These are phyloP conservation scores for Saururus chinensis DNA, from an alignment of 164 flowering plant species.

Conservation along the genomic window DNA sequence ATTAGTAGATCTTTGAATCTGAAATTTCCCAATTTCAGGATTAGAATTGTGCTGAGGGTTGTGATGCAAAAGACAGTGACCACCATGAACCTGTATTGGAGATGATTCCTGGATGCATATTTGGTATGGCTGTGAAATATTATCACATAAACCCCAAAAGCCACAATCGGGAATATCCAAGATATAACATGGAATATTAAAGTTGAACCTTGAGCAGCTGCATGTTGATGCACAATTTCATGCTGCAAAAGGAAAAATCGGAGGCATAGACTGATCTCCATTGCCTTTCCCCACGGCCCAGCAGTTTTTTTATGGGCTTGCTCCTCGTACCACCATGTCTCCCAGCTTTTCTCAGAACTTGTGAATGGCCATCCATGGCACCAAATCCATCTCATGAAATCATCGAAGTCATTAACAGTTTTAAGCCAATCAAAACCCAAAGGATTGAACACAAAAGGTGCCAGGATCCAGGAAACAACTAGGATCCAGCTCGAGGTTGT, in stretches of 20 bases:
- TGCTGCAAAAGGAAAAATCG: constrained; percentile 95
- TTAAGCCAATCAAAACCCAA: constrained; percentile 97
- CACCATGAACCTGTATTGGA: constrained; percentile 67
- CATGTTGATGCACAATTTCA: constrained; percentile 68
- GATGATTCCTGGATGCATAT: constrained; percentile 63
- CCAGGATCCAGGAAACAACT: constrained; percentile 78
- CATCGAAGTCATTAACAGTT: constrained; percentile 88
- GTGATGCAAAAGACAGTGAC: constrained; percentile 31
- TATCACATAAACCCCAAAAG: constrained; percentile 42
- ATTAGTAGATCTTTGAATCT: constrained; percentile 41
- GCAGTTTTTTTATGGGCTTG: constrained; percentile 76
- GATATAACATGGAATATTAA: constrained; percentile 73
- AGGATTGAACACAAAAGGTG: constrained; percentile 89
- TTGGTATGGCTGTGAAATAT: constrained; percentile 62
- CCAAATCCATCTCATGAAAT: constrained; percentile 88
- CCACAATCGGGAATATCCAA: constrained; percentile 58
- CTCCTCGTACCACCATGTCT: constrained; percentile 96
- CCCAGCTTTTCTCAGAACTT: constrained; percentile 89
- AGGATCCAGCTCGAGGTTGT: constrained; percentile 87
- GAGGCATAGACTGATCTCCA: constrained; percentile 76
- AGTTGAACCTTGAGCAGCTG: constrained; percentile 39
- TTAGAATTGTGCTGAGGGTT: constrained; percentile 39
- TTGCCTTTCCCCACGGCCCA: constrained; percentile 81
- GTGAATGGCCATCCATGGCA: constrained; percentile 46
- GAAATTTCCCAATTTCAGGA: constrained; percentile 47